A percentile compares a stretch with the other conserved stretches of the same genome.
Evolutionary conservation across 805 yeast species (phyloP).

Genomic region (Candida khao-thaluensis): DNA sequence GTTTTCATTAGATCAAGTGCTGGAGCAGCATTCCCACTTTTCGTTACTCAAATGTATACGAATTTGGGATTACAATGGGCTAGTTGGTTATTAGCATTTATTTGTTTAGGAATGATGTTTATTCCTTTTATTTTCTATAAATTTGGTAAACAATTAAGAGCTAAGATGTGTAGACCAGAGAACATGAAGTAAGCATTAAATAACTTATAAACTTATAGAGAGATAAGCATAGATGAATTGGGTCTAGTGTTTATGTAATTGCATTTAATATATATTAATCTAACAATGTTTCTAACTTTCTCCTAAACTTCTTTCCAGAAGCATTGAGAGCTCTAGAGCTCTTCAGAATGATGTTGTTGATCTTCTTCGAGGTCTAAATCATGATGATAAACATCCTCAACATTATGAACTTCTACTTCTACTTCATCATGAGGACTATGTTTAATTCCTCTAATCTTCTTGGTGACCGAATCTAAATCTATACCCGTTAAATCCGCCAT

Average conservation of each 20-base stretch:
- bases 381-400: conserved; percentile 6
- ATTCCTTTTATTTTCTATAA: conserved; percentile 71
- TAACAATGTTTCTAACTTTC: neutral
- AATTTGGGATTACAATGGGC: conserved; percentile 79
- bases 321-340: no score
- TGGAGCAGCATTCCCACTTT: conserved; percentile 84
- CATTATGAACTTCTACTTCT: neutral
- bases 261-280: conserved; percentile 4
- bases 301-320: no score
- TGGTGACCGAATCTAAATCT: conserved; percentile 49
- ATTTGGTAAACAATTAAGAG: conserved; percentile 64
- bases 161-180: conserved; percentile 51
- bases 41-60: conserved; percentile 78
- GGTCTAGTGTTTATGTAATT: no score
- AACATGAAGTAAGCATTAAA: neutral
- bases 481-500: conserved; percentile 56
- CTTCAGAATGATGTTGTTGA: no score
- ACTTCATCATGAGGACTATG: conserved; percentile 28
- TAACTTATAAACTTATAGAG: no score
- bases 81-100: conserved; percentile 72
- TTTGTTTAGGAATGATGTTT: conserved; percentile 71
- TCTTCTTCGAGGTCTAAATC: neutral
- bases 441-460: conserved; percentile 46
- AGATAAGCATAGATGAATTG: no score
- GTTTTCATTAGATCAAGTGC: conserved; percentile 79